These are phyloP conservation scores for Suhomyces yuchorum DNA, from an alignment of 1,139 yeast genomes.

Conservation along the genomic window DNA sequence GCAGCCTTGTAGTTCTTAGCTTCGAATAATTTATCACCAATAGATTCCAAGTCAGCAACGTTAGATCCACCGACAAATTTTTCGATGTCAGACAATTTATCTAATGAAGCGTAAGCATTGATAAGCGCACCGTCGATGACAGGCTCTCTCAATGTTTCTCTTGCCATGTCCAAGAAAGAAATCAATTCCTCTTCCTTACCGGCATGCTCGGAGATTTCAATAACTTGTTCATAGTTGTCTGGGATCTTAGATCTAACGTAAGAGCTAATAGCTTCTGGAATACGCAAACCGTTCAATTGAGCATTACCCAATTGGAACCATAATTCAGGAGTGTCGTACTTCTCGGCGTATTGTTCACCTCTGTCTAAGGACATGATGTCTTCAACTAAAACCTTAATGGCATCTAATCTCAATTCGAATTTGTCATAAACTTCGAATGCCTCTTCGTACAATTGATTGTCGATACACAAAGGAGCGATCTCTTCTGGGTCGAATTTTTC, in stretches of 20 bases:
- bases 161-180: constrained; percentile 89
- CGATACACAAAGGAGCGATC: constrained; percentile 90
- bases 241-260: constrained; percentile 92
- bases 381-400: constrained; percentile 88
- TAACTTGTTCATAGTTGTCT: constrained; percentile 84
- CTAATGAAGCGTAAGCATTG: constrained; percentile 81
- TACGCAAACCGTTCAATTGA: constrained; percentile 89
- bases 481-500: constrained; percentile 92
- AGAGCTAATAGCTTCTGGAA: constrained; percentile 88
- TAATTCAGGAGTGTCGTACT: constrained; percentile 78
- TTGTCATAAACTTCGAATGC: constrained; percentile 92
- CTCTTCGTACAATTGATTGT: constrained; percentile 86
- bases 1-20: constrained; percentile 90
- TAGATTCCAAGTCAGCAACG: constrained; percentile 87
- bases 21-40: constrained; percentile 89
- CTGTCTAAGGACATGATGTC: constrained; percentile 93
- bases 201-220: constrained; percentile 93
- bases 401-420: constrained; percentile 75
- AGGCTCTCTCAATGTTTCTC: constrained; percentile 89
- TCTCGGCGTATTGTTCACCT: constrained; percentile 92
- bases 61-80: constrained; percentile 81
- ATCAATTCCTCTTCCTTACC: constrained; percentile 94
- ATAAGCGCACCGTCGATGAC: constrained; percentile 89
- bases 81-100: constrained; percentile 77
- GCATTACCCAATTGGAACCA: constrained; percentile 98